These are phyloP conservation scores for Amoebophrya sp. DNA, from an alignment of 169 alveolate species.

Conservation along the genomic window DNA sequence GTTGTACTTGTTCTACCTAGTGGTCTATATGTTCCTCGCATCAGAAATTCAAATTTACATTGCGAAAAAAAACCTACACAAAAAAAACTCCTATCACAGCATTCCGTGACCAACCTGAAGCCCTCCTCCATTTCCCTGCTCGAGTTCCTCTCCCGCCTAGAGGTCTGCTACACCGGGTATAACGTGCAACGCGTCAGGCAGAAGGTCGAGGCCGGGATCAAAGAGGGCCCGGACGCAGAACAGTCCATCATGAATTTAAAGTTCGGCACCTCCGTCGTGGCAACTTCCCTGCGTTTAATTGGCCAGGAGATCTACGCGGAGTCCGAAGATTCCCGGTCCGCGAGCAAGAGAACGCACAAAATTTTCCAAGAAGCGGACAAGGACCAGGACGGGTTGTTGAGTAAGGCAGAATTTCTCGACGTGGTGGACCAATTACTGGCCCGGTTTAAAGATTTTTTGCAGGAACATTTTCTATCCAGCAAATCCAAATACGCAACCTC, in stretches of 20 bases:
- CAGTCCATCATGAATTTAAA: neutral
- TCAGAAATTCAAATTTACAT: too few relatives aligned
- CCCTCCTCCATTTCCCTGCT: too few relatives aligned
- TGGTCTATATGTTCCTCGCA: too few relatives aligned
- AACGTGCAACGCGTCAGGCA: neutral
- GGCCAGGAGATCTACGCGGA: conserved; percentile 15
- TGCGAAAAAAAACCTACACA: too few relatives aligned
- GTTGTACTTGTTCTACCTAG: too few relatives aligned
- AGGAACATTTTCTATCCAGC: neutral
- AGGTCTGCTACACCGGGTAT: conserved; percentile 15
- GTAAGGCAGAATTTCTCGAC: neutral
- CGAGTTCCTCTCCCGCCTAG: neutral
- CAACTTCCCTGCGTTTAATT: neutral
- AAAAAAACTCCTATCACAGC: too few relatives aligned
- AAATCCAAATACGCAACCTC: neutral
- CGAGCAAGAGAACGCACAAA: neutral
- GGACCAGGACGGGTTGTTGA: neutral
- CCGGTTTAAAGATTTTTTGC: neutral
- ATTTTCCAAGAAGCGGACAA: neutral
- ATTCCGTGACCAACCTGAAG: too few relatives aligned
- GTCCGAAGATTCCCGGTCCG: neutral
- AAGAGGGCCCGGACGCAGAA: neutral
- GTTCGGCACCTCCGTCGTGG: conserved; percentile 1
- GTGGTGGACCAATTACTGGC: neutral
- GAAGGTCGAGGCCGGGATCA: neutral